phyloP scores from a whole-genome alignment of 2,329 filamentous ascomycete genomes.

The Phialophora verrucosa region DNA sequence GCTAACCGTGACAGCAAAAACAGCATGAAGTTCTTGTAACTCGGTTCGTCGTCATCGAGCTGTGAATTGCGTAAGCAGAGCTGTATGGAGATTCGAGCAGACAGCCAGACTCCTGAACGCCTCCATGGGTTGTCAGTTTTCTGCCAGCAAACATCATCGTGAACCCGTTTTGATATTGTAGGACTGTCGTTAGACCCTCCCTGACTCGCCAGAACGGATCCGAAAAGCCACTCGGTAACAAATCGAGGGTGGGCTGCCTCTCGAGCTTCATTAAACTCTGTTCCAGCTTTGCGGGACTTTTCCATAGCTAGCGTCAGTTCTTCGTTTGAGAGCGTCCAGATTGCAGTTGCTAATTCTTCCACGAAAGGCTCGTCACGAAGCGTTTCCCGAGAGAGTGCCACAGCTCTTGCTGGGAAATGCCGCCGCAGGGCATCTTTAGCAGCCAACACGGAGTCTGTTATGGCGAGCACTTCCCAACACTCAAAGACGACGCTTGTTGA shows the following conservation, averaged over 20 bases:
- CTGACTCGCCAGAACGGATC: slow-evolving; percentile 48
- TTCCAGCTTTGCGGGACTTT: slow-evolving; percentile 48
- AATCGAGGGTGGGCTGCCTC: slow-evolving; percentile 59
- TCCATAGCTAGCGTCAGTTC: slow-evolving; percentile 45
- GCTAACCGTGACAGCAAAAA: slow-evolving; percentile 53
- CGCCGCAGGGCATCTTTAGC: slow-evolving; percentile 50
- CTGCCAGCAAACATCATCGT: slow-evolving; percentile 60
- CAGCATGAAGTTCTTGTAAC: slow-evolving; percentile 61
- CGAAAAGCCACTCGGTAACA: slow-evolving; percentile 59
- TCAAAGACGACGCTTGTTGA: slow-evolving; percentile 45
- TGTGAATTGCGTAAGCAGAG: slow-evolving; percentile 37
- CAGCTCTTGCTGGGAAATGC: slow-evolving; percentile 52
- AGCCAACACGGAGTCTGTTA: slow-evolving; percentile 46
- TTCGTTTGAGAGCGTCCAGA: slow-evolving; percentile 49
- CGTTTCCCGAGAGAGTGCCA: slow-evolving; percentile 41
- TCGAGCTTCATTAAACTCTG: slow-evolving; percentile 49
- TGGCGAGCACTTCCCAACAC: slow-evolving; percentile 56
- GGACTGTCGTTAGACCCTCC: slow-evolving; percentile 41
- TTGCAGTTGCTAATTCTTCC: slow-evolving; percentile 41
- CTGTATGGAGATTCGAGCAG: slow-evolving; percentile 61
- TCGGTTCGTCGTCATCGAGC: slow-evolving; percentile 30
- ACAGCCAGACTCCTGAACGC: slow-evolving; percentile 61
- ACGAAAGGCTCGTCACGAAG: slow-evolving; percentile 41
- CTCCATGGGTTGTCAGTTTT: slow-evolving; percentile 53
- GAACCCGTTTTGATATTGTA: slow-evolving; percentile 58